phyloP scores from a whole-genome alignment of 331 rosid species.

The Spiraea crenata region DNA sequence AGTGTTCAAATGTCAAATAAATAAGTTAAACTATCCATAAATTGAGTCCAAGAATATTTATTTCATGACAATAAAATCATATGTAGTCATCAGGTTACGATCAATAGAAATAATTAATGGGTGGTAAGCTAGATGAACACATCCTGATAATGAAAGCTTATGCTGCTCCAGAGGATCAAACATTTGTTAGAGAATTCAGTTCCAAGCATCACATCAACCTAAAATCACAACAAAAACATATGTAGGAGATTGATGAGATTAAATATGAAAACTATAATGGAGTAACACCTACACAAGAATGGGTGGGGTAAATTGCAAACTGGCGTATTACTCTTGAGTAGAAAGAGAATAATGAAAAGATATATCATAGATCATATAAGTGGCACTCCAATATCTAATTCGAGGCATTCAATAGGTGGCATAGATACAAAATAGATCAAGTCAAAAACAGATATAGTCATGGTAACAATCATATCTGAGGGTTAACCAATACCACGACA shows the following conservation, averaged over 20 bases:
- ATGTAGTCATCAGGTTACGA: not conserved
- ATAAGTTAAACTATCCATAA: conserved; percentile 2
- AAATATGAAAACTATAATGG: not conserved
- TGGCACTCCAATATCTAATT: too few species aligned
- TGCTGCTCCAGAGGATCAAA: not conserved
- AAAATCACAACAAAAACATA: not conserved
- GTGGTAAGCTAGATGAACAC: not conserved
- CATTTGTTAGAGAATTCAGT: not conserved
- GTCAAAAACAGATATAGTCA: not conserved
- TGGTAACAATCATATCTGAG: not conserved
- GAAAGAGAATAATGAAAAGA: not conserved
- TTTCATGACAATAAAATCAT: not conserved
- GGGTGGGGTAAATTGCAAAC: not conserved
- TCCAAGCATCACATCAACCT: not conserved
- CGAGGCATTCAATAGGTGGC: not conserved
- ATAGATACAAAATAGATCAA: not conserved
- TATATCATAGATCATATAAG: not conserved
- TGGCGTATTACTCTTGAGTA: not conserved
- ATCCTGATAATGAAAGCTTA: not conserved
- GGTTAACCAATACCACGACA: not conserved
- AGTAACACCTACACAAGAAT: not conserved
- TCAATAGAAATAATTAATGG: not conserved
- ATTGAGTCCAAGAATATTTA: not conserved
- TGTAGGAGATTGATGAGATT: not conserved
- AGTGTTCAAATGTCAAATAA: not conserved